Conservation (phyloP, 495 filamentous ascomycete genomes). For the Bathelium albidoporum region DNA sequence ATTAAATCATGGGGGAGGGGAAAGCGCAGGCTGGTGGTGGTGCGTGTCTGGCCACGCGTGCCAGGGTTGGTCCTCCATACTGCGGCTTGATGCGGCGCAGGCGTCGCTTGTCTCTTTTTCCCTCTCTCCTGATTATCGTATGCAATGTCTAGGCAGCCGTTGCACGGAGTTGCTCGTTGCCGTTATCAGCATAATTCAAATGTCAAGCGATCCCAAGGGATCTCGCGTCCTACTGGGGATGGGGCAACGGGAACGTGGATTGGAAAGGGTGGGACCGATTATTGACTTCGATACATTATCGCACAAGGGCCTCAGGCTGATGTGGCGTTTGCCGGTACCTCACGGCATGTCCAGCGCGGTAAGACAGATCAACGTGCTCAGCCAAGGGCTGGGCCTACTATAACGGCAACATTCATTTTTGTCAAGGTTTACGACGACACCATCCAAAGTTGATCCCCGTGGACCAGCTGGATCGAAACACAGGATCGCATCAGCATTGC, state of each 20-base stretch:
- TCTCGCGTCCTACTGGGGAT: not conserved
- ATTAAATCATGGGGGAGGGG: not conserved
- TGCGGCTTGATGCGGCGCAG: conserved; percentile 4
- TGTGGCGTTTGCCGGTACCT: conserved; percentile 3
- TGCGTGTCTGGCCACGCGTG: not conserved
- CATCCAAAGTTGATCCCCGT: conserved; percentile 2
- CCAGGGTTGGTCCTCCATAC: not conserved
- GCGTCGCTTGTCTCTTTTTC: too few species aligned
- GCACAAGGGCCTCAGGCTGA: not conserved
- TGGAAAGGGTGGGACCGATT: not conserved
- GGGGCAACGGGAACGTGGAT: conserved; percentile 1
- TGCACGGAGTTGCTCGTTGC: not conserved
- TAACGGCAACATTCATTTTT: not conserved
- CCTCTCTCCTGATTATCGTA: not conserved
- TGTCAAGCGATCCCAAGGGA: not conserved
- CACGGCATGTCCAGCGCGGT: not conserved
- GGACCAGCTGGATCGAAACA: conserved; percentile 2
- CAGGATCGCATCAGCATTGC: not conserved
- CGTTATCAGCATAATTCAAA: not conserved
- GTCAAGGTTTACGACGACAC: conserved; percentile 6
- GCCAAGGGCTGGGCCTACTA: not conserved
- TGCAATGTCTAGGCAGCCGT: not conserved
- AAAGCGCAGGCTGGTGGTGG: not conserved
- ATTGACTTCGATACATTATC: not conserved
- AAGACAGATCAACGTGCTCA: conserved; percentile 3